Evolutionary conservation across 768 basidiomycete species (phyloP), one percentile per base, ranked within the genome.

Genomic region (Mrakia frigida): DNA sequence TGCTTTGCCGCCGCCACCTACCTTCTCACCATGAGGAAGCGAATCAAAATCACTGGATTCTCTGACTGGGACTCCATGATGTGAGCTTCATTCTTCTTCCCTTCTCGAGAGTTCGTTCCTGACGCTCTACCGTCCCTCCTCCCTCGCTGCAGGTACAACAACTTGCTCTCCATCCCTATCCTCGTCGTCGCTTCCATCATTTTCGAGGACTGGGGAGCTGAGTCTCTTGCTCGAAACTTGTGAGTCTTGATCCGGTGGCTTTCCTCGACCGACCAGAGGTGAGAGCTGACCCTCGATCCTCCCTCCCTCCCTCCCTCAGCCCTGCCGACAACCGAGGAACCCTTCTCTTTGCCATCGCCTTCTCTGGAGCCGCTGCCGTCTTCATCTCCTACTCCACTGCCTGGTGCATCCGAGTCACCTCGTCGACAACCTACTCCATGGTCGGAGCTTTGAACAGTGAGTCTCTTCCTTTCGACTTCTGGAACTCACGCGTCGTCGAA

Each of bases 301-400:
- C 28, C n/a, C 21, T 18, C 18, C 31, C n/a, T n/a, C n/a, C n/a
- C n/a, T n/a, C n/a, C 18, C 79, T 56, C 82, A 98, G 95, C 87
- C 97, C 97, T 18, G 86, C 86, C 70, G 90, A 91, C 80, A 91
- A 90, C 28, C 89, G 95, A 63, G 87, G 85, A 53, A 86, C 93
- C 80, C 86, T 99, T 70, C 84, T 98, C 31, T 89, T 88, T 78
- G 92, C 94, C 3, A 98, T 98, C 81, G 91, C 89, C 5, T 94
- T 98, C 84, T 98, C 96, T 33, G 97, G 97, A n/a, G 93, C 93
- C 0, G 94, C 92, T 7, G 96, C 97, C 6, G 97, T 97, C 41
- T 93, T 93, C 65, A 99, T 99, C 81, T 98, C 94, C 18, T 99
- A 94, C 82, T 94, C 94, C 11, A 99, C 97, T 11, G 96, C 97